A percentile compares a stretch with the other conserved stretches of the same genome.
These are phyloP conservation scores for Xylariaceae sp. DNA, from an alignment of 2,329 filamentous ascomycete species.

Conservation along the genomic window DNA sequence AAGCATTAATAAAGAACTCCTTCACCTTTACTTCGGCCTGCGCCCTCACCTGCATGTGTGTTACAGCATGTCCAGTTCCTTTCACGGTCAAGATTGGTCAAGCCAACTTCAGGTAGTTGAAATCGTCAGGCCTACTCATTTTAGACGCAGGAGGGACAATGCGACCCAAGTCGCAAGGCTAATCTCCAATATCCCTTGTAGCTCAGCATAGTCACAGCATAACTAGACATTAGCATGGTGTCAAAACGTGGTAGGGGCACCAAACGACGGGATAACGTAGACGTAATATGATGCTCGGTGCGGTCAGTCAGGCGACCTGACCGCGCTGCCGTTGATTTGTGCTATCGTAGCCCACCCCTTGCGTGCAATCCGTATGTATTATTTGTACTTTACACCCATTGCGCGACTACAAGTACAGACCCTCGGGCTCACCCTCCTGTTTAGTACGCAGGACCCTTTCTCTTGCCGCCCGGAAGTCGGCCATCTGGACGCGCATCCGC, in stretches of 20 bases:
- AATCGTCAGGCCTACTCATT: neutral
- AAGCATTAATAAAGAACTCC: neutral
- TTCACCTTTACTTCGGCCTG: neutral
- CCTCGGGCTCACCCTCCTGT: conserved; percentile 96
- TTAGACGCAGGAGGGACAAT: neutral
- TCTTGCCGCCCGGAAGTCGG: conserved; percentile 87
- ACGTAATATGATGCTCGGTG: neutral
- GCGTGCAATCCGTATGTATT: neutral
- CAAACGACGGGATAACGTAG: neutral
- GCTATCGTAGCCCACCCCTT: neutral
- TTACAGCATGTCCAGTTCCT: neutral
- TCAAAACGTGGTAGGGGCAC: neutral
- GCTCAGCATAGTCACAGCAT: neutral
- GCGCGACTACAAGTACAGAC: conserved; percentile 80
- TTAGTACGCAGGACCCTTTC: conserved; percentile 97
- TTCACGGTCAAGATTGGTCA: neutral
- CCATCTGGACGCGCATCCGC: conserved; percentile 98
- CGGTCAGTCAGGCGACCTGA: neutral
- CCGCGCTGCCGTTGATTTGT: neutral
- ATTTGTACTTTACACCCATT: conserved; percentile 10
- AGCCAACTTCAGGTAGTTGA: too few relatives aligned
- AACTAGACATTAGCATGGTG: neutral
- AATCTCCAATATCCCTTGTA: neutral
- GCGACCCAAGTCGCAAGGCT: neutral
- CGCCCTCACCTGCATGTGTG: neutral